Conservation (phyloP, 768 basidiomycete genomes). For the Cystofilobasidium macerans region DNA sequence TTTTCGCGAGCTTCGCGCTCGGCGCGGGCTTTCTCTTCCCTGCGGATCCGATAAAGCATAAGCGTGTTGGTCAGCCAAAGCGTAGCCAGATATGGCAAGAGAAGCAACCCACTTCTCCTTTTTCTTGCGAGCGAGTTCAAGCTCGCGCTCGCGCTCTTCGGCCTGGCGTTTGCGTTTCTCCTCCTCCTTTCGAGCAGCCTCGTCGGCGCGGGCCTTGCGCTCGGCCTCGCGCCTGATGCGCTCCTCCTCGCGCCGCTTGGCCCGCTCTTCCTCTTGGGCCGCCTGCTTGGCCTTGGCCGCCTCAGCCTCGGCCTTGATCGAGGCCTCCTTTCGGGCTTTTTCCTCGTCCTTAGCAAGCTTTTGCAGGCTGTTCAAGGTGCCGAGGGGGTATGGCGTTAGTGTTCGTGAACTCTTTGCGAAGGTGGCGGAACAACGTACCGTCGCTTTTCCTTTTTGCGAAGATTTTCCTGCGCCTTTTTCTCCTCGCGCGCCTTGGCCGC, state of each 20-base stretch:
- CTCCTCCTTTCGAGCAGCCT: constrained; percentile 69
- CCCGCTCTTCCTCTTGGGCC: constrained; percentile 67
- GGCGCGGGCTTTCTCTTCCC: constrained; percentile 47
- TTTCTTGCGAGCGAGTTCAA: constrained; percentile 56
- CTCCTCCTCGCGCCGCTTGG: constrained; percentile 77
- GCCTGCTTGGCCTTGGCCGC: constrained; percentile 62
- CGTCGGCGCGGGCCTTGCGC: constrained; percentile 45
- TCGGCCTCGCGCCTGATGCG: constrained; percentile 62
- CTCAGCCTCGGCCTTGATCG: constrained; percentile 56
- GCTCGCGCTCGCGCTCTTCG: constrained; percentile 68
- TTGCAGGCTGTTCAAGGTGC: constrained; percentile 53
- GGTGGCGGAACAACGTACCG: constrained; percentile 45
- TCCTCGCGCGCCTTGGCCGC: constrained; percentile 72
- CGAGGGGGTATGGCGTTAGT: neutral
- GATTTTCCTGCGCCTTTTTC: constrained; percentile 83
- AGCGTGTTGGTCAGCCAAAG: neutral
- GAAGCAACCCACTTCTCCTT: constrained; percentile 33
- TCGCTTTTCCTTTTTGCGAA: constrained; percentile 99
- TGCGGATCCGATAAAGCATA: constrained; percentile 30
- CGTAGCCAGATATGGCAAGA: neutral
- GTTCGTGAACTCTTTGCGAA: constrained; percentile 8
- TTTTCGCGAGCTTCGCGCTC: constrained; percentile 25
- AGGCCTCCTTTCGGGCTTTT: constrained; percentile 64
- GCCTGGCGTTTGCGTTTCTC: constrained; percentile 61
- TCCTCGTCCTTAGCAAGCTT: constrained; percentile 89